phyloP scores from a whole-genome alignment of 345 rosid genomes.

The Eucalyptus regnans region DNA sequence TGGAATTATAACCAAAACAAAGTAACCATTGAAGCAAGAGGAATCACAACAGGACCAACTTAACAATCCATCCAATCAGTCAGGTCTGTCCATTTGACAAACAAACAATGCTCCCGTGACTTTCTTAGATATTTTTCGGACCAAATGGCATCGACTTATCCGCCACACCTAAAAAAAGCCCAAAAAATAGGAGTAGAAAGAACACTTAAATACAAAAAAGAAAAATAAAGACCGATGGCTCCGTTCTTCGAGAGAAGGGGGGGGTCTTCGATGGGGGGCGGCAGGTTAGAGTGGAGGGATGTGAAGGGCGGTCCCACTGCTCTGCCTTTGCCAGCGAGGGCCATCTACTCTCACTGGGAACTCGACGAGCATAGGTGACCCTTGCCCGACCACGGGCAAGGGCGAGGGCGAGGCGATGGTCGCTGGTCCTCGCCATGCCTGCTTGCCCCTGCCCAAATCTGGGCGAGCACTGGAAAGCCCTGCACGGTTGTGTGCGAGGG shows the following conservation, averaged over 20 bases:
- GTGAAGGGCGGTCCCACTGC: background rate
- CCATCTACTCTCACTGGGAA: background rate
- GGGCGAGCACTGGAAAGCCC: background rate
- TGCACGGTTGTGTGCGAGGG: fast-evolving
- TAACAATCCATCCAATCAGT: background rate
- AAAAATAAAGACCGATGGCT: background rate
- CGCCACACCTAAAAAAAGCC: background rate
- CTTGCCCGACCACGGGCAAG: background rate
- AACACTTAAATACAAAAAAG: background rate
- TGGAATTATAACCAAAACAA: background rate
- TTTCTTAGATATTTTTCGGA: background rate
- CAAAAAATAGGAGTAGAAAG: background rate
- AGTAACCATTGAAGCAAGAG: background rate
- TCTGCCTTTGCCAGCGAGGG: background rate
- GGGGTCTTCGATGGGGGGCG: background rate
- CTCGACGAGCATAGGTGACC: background rate
- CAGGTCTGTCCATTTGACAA: background rate
- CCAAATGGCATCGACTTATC: background rate
- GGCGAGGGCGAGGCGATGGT: background rate
- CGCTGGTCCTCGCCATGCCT: fast-evolving
- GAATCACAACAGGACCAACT: background rate
- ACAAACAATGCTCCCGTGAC: background rate
- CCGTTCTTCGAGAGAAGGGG: background rate
- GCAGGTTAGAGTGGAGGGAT: background rate
- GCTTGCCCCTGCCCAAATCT: background rate